phyloP scores from a whole-genome alignment of 2,329 filamentous ascomycete genomes.

The Massarina eburnea region DNA sequence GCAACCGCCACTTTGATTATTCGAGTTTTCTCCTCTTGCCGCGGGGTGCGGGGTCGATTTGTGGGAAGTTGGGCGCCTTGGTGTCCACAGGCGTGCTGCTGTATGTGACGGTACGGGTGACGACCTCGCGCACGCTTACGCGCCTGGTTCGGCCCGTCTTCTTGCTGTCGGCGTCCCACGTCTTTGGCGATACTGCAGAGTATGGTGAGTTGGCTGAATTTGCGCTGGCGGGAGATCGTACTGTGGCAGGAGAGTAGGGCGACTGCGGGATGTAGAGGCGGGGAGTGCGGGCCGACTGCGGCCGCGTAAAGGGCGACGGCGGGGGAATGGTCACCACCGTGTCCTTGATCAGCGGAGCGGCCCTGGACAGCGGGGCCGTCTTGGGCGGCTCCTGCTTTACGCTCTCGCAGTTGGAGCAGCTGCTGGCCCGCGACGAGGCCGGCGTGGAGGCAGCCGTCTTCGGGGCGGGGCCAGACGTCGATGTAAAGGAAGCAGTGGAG shows the following conservation, averaged over 20 bases:
- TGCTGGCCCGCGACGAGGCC: constrained; percentile 41
- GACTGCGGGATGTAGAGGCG: constrained; percentile 76
- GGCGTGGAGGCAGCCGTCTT: constrained; percentile 30
- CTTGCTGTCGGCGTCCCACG: constrained; percentile 70
- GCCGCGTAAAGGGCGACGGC: constrained; percentile 65
- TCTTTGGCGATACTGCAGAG: constrained; percentile 72
- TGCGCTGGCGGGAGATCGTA: constrained; percentile 68
- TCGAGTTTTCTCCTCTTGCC: constrained; percentile 84
- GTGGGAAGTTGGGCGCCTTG: constrained; percentile 47
- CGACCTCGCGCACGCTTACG: constrained; percentile 79
- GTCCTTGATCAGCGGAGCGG: constrained; percentile 47
- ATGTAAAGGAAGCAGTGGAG: constrained; percentile 39
- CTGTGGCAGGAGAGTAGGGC: constrained; percentile 64
- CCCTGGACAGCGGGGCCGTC: constrained; percentile 46
- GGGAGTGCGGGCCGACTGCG: constrained; percentile 61
- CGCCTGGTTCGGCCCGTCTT: constrained; percentile 63
- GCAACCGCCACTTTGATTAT: constrained; percentile 25
- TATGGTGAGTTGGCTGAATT: constrained; percentile 67
- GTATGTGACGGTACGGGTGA: constrained; percentile 92
- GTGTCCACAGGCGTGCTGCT: constrained; percentile 57
- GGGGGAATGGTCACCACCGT: constrained; percentile 62
- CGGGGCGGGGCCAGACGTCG: constrained; percentile 35
- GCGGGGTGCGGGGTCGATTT: constrained; percentile 85
- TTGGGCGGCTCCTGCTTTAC: constrained; percentile 42
- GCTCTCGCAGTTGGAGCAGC: constrained; percentile 40